Evolutionary conservation across 306 rosid species (phyloP).

Genomic region (Trifolium dubium): DNA sequence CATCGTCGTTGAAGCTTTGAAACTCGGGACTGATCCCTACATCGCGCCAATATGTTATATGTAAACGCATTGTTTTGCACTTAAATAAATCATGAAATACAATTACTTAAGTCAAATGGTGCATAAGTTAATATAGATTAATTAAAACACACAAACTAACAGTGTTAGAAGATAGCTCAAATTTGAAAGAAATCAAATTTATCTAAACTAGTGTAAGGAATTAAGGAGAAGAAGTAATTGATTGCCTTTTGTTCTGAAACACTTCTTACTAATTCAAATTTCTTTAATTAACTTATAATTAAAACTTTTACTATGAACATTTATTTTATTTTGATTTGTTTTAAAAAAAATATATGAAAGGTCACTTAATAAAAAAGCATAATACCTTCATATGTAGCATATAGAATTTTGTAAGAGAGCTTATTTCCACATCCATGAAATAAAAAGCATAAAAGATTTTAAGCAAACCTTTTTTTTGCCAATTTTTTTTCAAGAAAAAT

Average conservation of each 20-base stretch:
- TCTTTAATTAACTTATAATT: neutral
- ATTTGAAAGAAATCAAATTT: neutral
- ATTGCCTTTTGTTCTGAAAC: constrained; percentile 48
- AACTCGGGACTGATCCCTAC: neutral
- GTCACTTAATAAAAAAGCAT: too few relatives aligned
- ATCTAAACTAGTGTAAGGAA: constrained; percentile 2
- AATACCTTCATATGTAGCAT: too few relatives aligned
- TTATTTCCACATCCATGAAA: too few relatives aligned
- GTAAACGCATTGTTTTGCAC: neutral
- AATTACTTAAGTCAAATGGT: neutral
- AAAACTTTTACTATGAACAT: neutral
- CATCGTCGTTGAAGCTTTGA: neutral
- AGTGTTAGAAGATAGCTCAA: neutral
- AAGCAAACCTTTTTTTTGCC: too few relatives aligned
- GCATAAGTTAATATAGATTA: neutral
- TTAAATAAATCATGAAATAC: neutral
- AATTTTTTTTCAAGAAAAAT: too few relatives aligned
- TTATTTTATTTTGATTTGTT: neutral
- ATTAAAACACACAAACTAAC: neutral
- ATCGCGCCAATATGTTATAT: neutral
- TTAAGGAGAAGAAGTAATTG: neutral
- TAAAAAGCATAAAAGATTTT: too few relatives aligned
- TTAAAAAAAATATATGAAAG: too few relatives aligned
- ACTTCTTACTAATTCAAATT: constrained; percentile 14
- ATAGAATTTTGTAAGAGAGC: too few relatives aligned